Conservation (phyloP, 345 rosid genomes). For the Eucalyptus pumila region DNA sequence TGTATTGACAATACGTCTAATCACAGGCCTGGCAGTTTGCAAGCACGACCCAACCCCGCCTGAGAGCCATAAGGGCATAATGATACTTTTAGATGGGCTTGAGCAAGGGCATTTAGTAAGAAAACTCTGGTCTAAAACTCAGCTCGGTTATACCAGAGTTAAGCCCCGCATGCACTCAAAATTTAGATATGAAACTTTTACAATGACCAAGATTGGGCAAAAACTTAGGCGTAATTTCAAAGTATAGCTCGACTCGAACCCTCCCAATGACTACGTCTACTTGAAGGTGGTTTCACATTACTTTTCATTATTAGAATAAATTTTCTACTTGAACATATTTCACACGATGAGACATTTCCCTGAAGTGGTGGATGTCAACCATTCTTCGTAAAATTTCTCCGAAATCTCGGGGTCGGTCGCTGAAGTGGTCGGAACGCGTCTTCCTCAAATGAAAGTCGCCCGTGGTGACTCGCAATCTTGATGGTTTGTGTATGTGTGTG, state of each 20-base stretch:
- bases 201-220: background rate
- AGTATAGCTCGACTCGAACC: background rate
- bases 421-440: background rate
- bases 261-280: background rate
- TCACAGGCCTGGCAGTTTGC: fast-evolving
- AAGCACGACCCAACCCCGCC: background rate
- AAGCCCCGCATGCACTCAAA: background rate
- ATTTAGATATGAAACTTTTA: background rate
- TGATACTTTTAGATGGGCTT: background rate
- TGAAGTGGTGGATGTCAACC: background rate
- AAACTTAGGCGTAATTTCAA: background rate
- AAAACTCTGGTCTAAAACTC: background rate
- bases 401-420: too few species aligned
- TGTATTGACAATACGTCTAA: background rate
- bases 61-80: background rate
- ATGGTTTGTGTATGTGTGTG: background rate
- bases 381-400: background rate
- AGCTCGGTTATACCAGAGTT: too few species aligned
- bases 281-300: background rate
- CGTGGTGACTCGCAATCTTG: background rate
- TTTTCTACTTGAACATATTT: background rate
- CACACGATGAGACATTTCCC: background rate
- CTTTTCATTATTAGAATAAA: background rate
- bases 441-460: background rate
- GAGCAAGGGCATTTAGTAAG: background rate